A percentile compares a stretch with the other conserved stretches of the same genome.
Evolutionary conservation across 108 stramenopile species (phyloP).

Genomic region (Pseudonitzschia pungens): DNA sequence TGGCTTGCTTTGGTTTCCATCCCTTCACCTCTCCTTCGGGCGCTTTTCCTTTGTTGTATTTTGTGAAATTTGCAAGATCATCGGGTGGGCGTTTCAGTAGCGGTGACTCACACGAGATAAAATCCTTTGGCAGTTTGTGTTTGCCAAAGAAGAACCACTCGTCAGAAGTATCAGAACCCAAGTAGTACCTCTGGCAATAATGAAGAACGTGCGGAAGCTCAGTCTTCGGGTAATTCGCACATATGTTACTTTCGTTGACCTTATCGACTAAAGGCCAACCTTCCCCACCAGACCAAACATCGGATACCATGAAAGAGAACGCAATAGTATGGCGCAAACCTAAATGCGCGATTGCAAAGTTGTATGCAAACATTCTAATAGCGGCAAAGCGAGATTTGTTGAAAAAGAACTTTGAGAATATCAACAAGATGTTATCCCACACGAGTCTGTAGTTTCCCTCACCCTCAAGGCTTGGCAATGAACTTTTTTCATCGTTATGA

Average conservation of each 20-base stretch:
- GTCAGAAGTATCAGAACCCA: constrained; percentile 32
- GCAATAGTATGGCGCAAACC: constrained; percentile 61
- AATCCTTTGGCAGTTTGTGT: constrained; percentile 66
- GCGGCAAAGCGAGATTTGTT: not conserved
- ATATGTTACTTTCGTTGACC: constrained; percentile 42
- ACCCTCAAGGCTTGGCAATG: not conserved
- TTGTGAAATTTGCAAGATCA: constrained; percentile 37
- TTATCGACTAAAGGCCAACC: constrained; percentile 64
- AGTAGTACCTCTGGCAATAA: constrained; percentile 75
- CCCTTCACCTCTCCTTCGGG: constrained; percentile 38
- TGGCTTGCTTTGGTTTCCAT: constrained; percentile 30
- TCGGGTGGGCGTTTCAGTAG: constrained; percentile 63
- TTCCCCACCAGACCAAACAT: constrained; percentile 49
- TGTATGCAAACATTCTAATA: constrained; percentile 83
- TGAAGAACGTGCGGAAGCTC: constrained; percentile 66
- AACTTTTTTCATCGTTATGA: not conserved
- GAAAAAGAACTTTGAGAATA: not conserved
- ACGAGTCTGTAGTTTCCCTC: not conserved
- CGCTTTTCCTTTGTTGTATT: constrained; percentile 51
- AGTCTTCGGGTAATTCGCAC: constrained; percentile 48
- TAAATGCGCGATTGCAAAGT: constrained; percentile 79
- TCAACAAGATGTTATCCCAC: not conserved
- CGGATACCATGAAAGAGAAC: constrained; percentile 72
- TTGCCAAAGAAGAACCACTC: constrained; percentile 69
- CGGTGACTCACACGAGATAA: constrained; percentile 67